Evolutionary conservation across 768 basidiomycete genomes (phyloP), one percentile per base, ranked within the genome.

Genomic region (Boletus vinaceobasis): DNA sequence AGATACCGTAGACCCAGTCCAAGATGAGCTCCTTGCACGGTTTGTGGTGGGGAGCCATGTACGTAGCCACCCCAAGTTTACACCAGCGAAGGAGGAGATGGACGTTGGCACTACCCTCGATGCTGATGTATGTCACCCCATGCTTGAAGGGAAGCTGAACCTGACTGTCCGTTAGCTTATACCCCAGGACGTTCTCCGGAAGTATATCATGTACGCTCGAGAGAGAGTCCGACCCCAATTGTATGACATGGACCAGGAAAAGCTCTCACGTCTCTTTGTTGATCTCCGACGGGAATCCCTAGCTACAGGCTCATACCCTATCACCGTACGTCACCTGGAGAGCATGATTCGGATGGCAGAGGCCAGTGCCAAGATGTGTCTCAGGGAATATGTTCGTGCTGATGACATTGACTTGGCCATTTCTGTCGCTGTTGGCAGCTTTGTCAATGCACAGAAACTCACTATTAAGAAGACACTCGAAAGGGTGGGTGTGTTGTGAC

Each of bases 271-370:
- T n/a, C 82, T 99, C 40, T 99, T 97, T 70, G 87, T 92, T 21
- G 97, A 99, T 70, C 80, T 99, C 31, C 87, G 97, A 35, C 88
- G 94, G 58, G 97, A 99, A 69, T 98, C 96, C 5, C 78, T 93
- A 63, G 93, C 93, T 19, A 99, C 97, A 2, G 96, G 96, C n/a
- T 98, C 96, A 21, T 97, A 92, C 74, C 97, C 97, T 2, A 97
- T 99, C 69, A 99, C 97, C 9, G 89, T 98, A 46, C 91, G 97
- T 53, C 97, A 98, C 67, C 73, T 99, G 55, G 97, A 99, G 75
- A 96, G 93, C 69, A 97, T 97, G 91, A 98, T 99, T 73, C 88
- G 97, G 38, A 98, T 98, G 96, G 83, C 93, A 3, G 97, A 99
- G 73, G 96, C 97, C 14, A 93, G 90, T 66, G 97, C 97, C 23